phyloP scores from a whole-genome alignment of 1,139 yeast species.

The Zygoascus sp. region DNA sequence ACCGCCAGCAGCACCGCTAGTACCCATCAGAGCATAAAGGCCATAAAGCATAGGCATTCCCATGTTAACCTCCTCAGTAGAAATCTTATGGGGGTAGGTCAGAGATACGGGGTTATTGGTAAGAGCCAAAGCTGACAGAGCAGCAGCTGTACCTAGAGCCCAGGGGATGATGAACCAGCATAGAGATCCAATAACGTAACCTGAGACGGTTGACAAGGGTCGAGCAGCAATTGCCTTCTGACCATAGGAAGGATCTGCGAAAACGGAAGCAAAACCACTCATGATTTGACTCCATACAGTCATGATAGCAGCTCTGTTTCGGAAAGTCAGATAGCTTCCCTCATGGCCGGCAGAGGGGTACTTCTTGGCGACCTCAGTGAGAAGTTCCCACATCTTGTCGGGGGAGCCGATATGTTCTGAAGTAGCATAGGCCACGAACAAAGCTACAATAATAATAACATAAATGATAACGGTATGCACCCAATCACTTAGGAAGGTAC shows the following conservation, averaged over 20 bases:
- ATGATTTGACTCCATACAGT: conserved; percentile 25
- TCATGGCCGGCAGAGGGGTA: conserved; percentile 69
- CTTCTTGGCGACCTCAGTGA: conserved; percentile 51
- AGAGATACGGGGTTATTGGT: conserved; percentile 68
- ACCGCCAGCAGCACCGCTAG: conserved; percentile 78
- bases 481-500: conserved; percentile 81
- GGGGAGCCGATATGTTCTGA: conserved; percentile 65
- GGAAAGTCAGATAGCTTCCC: conserved; percentile 54
- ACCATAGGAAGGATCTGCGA: conserved; percentile 23
- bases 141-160: conserved; percentile 74
- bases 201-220: conserved; percentile 77
- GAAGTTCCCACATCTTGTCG: conserved; percentile 67
- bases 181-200: conserved; percentile 77
- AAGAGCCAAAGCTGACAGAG: conserved; percentile 68
- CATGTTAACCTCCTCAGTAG: conserved; percentile 61
- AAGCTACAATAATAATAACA: conserved; percentile 36
- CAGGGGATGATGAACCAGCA: conserved; percentile 89
- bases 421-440: conserved; percentile 45
- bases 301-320: conserved; percentile 64
- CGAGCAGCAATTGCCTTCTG: conserved; percentile 75
- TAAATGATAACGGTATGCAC: conserved; percentile 55
- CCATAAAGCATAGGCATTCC: conserved; percentile 83
- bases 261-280: conserved; percentile 30
- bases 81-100: conserved; percentile 60
- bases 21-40: conserved; percentile 75